These are phyloP conservation scores for Lasiodiplodia sp. DNA, from an alignment of 2,329 filamentous ascomycete genomes.

Conservation along the genomic window DNA sequence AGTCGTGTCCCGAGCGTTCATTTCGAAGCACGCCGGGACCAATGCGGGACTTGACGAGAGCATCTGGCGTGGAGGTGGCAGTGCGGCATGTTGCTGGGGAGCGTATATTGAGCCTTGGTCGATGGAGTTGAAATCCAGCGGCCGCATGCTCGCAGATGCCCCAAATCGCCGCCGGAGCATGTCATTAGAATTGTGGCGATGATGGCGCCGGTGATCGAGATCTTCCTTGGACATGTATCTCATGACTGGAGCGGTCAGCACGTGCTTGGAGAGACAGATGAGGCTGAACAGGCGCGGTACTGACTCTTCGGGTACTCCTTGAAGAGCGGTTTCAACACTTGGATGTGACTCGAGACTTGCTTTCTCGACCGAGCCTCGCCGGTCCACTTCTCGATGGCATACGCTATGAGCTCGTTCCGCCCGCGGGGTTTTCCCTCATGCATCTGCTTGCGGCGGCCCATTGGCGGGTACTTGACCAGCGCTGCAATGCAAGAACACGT, in stretches of 20 bases:
- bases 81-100: slow-evolving; percentile 8
- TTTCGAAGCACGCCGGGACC: slow-evolving; percentile 33
- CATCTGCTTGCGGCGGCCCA: slow-evolving; percentile 63
- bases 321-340: slow-evolving; percentile 66
- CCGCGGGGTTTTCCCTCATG: slow-evolving; percentile 61
- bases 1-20: slow-evolving; percentile 49
- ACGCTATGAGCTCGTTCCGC: slow-evolving; percentile 67
- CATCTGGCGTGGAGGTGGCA: slow-evolving; percentile 29
- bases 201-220: slow-evolving; percentile 35
- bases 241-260: slow-evolving; percentile 47
- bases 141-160: slow-evolving; percentile 16
- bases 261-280: background rate
- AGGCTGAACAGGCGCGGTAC: slow-evolving; percentile 34
- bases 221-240: slow-evolving; percentile 50
- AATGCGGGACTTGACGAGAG: slow-evolving; percentile 21
- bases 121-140: slow-evolving; percentile 24
- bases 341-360: slow-evolving; percentile 70
- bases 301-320: slow-evolving; percentile 61
- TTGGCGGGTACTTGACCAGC: slow-evolving; percentile 64
- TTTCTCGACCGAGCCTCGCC: slow-evolving; percentile 62
- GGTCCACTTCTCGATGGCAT: slow-evolving; percentile 63
- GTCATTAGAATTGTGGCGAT: slow-evolving; percentile 29
- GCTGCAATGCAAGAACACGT: slow-evolving; percentile 35
- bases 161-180: slow-evolving; percentile 27
- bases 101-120: slow-evolving; percentile 22